Evolutionary conservation across 2,329 filamentous ascomycete genomes (phyloP).

Genomic region (Xylariaceae sp.): DNA sequence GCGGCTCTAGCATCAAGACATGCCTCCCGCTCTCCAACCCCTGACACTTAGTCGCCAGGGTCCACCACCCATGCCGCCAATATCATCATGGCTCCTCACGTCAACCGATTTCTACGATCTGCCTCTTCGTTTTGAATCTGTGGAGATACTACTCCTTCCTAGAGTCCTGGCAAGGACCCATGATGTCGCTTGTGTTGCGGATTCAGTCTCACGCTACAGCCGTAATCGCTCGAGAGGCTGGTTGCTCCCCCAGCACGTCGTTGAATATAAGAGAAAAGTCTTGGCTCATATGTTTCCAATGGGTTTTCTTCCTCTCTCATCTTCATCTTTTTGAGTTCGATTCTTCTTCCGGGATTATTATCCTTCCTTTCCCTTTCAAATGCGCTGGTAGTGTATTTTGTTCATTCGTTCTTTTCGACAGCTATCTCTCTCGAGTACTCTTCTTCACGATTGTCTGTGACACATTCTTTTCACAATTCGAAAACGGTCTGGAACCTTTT

Average conservation of each 20-base stretch:
- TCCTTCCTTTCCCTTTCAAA: slow-evolving; percentile 35
- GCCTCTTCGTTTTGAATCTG: slow-evolving; percentile 39
- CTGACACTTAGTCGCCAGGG: slow-evolving; percentile 10
- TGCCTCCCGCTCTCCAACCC: slow-evolving; percentile 16
- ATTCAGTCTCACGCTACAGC: slow-evolving; percentile 21
- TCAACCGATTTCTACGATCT: slow-evolving; percentile 21
- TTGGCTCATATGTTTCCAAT: slow-evolving; percentile 30
- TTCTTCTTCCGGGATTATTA: slow-evolving; percentile 26
- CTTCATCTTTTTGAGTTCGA: slow-evolving; percentile 15
- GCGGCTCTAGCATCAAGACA: slow-evolving; percentile 17
- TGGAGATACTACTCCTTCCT: slow-evolving; percentile 35
- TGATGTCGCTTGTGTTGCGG: slow-evolving; percentile 29
- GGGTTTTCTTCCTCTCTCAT: slow-evolving; percentile 25
- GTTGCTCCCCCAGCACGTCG: slow-evolving; percentile 11
- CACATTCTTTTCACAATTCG: slow-evolving; percentile 40
- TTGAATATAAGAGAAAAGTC: slow-evolving; percentile 38
- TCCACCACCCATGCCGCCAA: slow-evolving; percentile 20
- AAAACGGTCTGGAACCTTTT: slow-evolving; percentile 51
- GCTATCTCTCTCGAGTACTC: slow-evolving; percentile 33
- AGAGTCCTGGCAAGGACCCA: slow-evolving; percentile 25
- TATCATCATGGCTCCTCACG: slow-evolving; percentile 2
- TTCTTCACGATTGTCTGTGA: slow-evolving; percentile 38
- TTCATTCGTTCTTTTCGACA: slow-evolving; percentile 46
- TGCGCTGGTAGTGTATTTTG: slow-evolving; percentile 47
- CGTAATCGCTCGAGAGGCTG: slow-evolving; percentile 7